These are phyloP conservation scores for Brassica cretica DNA, from an alignment of 345 rosid genomes.

Conservation along the genomic window DNA sequence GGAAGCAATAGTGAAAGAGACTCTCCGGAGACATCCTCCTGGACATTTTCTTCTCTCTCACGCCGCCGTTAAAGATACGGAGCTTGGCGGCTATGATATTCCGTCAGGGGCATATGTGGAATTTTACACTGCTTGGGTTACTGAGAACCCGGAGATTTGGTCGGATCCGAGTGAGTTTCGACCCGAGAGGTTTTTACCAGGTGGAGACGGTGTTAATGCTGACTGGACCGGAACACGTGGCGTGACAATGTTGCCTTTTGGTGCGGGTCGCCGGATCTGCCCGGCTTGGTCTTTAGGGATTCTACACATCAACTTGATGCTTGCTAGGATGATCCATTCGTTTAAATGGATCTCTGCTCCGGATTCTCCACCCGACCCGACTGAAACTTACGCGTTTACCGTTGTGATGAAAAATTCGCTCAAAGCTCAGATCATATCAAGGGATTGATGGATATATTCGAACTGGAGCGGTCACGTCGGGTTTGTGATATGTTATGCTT, in stretches of 20 bases:
- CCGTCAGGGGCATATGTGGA: conserved; percentile 71
- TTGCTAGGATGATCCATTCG: conserved; percentile 84
- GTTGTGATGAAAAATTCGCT: conserved; percentile 92
- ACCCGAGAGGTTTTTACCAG: conserved; percentile 82
- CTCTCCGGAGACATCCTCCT: conserved; percentile 92
- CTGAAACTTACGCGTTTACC: conserved; percentile 86
- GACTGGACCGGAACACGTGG: conserved; percentile 85
- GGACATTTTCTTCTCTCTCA: conserved; percentile 90
- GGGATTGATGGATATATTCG: conserved; percentile 34
- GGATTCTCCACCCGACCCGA: conserved; percentile 65
- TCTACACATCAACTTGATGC: conserved; percentile 64
- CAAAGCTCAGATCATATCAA: conserved; percentile 59
- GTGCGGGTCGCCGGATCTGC: conserved; percentile 90
- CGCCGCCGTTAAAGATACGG: conserved; percentile 59
- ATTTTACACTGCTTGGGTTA: conserved; percentile 91
- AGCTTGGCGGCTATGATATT: conserved; percentile 76
- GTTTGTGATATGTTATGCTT: background rate
- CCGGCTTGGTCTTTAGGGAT: conserved; percentile 84
- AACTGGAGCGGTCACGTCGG: background rate
- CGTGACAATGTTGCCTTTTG: conserved; percentile 82
- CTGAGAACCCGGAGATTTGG: conserved; percentile 82
- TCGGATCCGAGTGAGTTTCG: conserved; percentile 64
- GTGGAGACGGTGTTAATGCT: conserved; percentile 80
- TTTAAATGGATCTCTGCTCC: conserved; percentile 73
- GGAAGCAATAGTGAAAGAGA: conserved; percentile 75